Percentiles rank a stretch among this genome's conserved stretches.
phyloP scores from a whole-genome alignment of 345 rosid genomes.

The Abelmoschus esculentus region DNA sequence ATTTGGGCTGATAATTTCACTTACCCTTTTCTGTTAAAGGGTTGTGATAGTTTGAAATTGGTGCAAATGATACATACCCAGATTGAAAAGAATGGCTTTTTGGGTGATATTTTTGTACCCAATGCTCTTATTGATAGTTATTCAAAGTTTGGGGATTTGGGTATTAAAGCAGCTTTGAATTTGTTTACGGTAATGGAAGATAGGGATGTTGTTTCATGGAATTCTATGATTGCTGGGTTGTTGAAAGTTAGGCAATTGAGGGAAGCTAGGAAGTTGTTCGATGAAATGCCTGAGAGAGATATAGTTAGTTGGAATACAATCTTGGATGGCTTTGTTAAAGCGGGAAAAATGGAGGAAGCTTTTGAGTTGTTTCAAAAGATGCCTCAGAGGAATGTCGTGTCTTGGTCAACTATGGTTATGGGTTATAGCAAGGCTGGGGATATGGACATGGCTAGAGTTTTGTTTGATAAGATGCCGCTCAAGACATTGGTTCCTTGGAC shows the following conservation, averaged over 20 bases:
- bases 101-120: conserved; percentile 67
- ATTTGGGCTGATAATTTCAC: conserved; percentile 67
- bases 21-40: conserved; percentile 73
- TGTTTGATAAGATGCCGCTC: conserved; percentile 76
- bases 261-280: conserved; percentile 57
- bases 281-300: conserved; percentile 70
- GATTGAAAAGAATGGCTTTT: conserved; percentile 61
- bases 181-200: conserved; percentile 46
- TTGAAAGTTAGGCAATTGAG: conserved; percentile 44
- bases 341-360: conserved; percentile 54
- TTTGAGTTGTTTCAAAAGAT: conserved; percentile 60
- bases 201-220: conserved; percentile 76
- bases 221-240: conserved; percentile 62
- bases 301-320: conserved; percentile 74
- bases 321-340: conserved; percentile 71
- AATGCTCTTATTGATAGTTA: conserved; percentile 79
- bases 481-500: conserved; percentile 84
- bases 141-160: conserved; percentile 54
- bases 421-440: conserved; percentile 72
- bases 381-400: conserved; percentile 73
- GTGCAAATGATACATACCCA: conserved; percentile 70
- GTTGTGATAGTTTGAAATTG: conserved; percentile 47
- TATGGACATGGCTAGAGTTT: conserved; percentile 71
- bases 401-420: conserved; percentile 82
- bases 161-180: conserved; percentile 56